A percentile compares a stretch with the other conserved stretches of the same genome.
These are phyloP conservation scores for Plantago coronopus DNA, from an alignment of 305 asterid genomes.

Conservation along the genomic window DNA sequence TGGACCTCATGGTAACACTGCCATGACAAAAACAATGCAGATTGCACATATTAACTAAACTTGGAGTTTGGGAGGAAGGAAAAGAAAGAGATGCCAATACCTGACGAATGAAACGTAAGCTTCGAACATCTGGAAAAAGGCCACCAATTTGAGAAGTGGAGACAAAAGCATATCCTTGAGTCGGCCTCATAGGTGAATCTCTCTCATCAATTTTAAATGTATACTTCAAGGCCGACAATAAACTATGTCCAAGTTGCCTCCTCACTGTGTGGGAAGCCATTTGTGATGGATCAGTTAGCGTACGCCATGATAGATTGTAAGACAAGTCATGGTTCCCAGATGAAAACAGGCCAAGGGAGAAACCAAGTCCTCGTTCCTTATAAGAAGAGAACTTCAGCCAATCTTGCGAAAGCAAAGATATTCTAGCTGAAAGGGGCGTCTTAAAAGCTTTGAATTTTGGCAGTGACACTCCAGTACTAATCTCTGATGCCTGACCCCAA, in stretches of 20 bases:
- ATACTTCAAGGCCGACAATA: slow-evolving; percentile 76
- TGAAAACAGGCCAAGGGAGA: slow-evolving; percentile 71
- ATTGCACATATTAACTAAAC: background rate
- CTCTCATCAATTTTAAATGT: slow-evolving; percentile 65
- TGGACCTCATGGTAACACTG: background rate
- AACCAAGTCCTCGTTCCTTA: slow-evolving; percentile 75
- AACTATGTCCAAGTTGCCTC: slow-evolving; percentile 93
- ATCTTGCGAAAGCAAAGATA: slow-evolving; percentile 83
- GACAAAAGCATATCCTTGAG: slow-evolving; percentile 79
- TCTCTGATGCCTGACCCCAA: slow-evolving; percentile 75
- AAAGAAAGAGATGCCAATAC: slow-evolving; percentile 30
- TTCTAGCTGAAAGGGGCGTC: slow-evolving; percentile 65
- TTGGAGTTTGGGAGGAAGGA: background rate
- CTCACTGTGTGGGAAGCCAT: slow-evolving; percentile 78
- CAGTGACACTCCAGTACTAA: slow-evolving; percentile 70
- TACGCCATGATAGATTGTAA: slow-evolving; percentile 83
- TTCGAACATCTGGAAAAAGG: slow-evolving; percentile 73
- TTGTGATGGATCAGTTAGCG: slow-evolving; percentile 85
- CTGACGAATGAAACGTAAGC: slow-evolving; percentile 86
- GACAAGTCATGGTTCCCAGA: slow-evolving; percentile 69
- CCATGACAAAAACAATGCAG: background rate
- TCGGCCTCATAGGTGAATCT: slow-evolving; percentile 81
- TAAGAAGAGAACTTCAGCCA: slow-evolving; percentile 92
- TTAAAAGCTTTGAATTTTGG: slow-evolving; percentile 67
- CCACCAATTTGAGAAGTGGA: slow-evolving; percentile 85